These are phyloP conservation scores for Ophiosphaerella narmari DNA, from an alignment of 2,329 filamentous ascomycete species.

Conservation along the genomic window DNA sequence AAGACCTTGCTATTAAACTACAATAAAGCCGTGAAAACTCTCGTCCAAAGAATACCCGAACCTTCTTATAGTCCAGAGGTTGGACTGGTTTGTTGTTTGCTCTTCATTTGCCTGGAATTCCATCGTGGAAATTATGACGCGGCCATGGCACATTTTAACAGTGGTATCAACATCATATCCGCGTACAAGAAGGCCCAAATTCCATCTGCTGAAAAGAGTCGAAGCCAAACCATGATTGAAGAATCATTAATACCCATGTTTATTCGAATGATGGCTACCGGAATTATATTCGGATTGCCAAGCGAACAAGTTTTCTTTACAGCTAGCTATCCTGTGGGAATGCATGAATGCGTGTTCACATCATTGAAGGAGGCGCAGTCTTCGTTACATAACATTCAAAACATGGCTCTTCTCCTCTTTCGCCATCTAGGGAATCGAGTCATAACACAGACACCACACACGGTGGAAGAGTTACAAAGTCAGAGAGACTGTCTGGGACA, in stretches of 20 bases:
- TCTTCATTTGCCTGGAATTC: conserved; percentile 51
- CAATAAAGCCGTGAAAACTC: conserved; percentile 37
- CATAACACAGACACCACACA: not conserved
- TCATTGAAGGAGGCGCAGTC: conserved; percentile 11
- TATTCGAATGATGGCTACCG: conserved; percentile 14
- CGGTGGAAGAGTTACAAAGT: conserved; percentile 3
- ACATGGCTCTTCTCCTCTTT: conserved; percentile 8
- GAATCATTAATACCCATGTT: conserved; percentile 19
- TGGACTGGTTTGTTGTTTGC: conserved; percentile 48
- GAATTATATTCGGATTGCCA: conserved; percentile 14
- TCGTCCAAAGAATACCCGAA: conserved; percentile 36
- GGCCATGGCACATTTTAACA: conserved; percentile 45
- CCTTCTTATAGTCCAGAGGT: conserved; percentile 36
- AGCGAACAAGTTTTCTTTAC: conserved; percentile 2
- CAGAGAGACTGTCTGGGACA: not conserved
- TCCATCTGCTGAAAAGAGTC: not conserved
- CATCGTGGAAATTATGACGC: conserved; percentile 47
- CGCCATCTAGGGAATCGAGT: conserved; percentile 4
- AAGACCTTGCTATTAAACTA: conserved; percentile 45
- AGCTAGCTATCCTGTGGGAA: conserved; percentile 8
- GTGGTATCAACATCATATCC: not conserved
- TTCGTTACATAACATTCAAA: conserved; percentile 1
- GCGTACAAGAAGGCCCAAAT: not conserved
- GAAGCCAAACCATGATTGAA: conserved; percentile 8
- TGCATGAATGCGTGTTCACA: conserved; percentile 2